These are phyloP conservation scores for Colletotrichum sp. DNA, from an alignment of 2,329 filamentous ascomycete genomes.

Conservation along the genomic window DNA sequence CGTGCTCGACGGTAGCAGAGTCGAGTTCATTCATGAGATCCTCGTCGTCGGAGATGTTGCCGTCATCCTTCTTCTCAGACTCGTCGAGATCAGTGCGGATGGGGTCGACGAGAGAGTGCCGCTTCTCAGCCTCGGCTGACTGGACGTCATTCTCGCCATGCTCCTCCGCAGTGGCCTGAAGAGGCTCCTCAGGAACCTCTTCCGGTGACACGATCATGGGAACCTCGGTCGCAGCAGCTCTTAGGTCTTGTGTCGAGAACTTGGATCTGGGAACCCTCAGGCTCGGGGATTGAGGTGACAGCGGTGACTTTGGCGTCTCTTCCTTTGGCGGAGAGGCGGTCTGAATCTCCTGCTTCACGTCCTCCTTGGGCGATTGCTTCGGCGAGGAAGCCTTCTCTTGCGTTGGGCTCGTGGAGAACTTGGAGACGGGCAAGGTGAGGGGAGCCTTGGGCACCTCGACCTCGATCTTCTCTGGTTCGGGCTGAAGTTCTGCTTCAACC, in stretches of 20 bases:
- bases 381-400: conserved; percentile 1
- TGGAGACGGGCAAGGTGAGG: conserved; percentile 16
- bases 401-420: conserved; percentile 15
- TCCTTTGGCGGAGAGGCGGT: conserved; percentile 7
- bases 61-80: conserved; percentile 38
- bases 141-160: conserved; percentile 28
- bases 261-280: conserved; percentile 43
- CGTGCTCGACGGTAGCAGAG: conserved; percentile 81
- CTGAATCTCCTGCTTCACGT: neutral
- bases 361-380: neutral
- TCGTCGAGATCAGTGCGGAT: conserved; percentile 56
- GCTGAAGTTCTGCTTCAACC: neutral
- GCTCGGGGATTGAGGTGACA: conserved; percentile 5
- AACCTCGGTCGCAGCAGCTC: conserved; percentile 25
- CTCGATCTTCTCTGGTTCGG: neutral
- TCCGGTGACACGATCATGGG: conserved; percentile 17
- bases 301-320: conserved; percentile 21
- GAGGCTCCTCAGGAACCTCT: neutral
- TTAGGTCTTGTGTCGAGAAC: conserved; percentile 45
- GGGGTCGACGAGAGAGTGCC: conserved; percentile 51
- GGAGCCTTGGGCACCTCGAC: conserved; percentile 1
- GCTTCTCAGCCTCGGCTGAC: conserved; percentile 35
- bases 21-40: conserved; percentile 85
- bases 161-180: conserved; percentile 17
- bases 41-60: conserved; percentile 73